A percentile compares a stretch with the other conserved stretches of the same genome.
These are phyloP conservation scores for Sporothrix euskadiensis DNA, from an alignment of 2,329 filamentous ascomycete species.

Conservation along the genomic window DNA sequence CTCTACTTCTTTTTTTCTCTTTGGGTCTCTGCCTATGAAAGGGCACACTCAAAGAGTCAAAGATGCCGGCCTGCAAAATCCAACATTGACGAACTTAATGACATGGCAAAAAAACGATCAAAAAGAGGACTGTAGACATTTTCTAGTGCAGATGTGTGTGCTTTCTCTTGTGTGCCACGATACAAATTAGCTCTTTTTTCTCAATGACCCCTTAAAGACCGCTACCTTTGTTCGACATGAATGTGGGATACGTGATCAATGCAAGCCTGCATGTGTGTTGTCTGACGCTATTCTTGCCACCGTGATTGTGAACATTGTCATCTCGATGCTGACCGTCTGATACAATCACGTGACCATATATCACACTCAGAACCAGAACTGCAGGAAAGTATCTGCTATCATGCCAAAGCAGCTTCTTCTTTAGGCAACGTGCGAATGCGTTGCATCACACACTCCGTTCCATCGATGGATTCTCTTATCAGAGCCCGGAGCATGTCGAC, in stretches of 20 bases:
- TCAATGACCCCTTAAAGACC: not conserved
- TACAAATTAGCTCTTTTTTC: not conserved
- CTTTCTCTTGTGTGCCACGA: not conserved
- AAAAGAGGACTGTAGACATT: not conserved
- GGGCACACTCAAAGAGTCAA: not conserved
- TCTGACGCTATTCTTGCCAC: not conserved
- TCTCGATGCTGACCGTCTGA: not conserved
- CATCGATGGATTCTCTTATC: not conserved
- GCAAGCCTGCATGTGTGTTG: not conserved
- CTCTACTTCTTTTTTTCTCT: not conserved
- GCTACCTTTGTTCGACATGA: not conserved
- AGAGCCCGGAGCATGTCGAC: not conserved
- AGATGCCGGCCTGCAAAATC: constrained; percentile 1
- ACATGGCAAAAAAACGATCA: not conserved
- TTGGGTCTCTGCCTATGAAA: not conserved
- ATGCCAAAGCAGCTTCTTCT: not conserved
- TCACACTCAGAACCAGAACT: no score
- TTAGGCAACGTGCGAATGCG: not conserved
- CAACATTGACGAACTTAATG: constrained; percentile 17
- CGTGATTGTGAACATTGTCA: not conserved
- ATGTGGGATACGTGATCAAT: not conserved
- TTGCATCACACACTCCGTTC: not conserved
- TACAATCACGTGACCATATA: not conserved
- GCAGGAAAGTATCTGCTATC: not conserved
- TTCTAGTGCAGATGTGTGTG: constrained; percentile 21